Base-by-base conservation (phyloP, 2,329 filamentous ascomycete species). In the Pseudocercospora fuligena region DNA sequence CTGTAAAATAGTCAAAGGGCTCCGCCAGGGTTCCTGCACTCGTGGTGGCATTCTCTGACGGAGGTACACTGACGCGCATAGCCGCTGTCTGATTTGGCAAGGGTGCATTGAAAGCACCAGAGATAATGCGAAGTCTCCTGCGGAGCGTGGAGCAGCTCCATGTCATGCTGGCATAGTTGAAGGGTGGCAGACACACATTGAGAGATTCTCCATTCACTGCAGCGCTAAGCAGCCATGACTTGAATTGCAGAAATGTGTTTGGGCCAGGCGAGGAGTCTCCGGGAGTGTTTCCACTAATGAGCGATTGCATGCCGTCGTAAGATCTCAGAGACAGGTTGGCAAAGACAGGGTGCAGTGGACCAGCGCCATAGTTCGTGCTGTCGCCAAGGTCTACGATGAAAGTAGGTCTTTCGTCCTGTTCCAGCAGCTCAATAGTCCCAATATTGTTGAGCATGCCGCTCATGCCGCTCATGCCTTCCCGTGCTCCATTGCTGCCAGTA, bases 341-440 rank as follows among this genome's bases (percentile, higher is more conserved):
- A 75, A 91, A 94, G 0, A 92, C 72, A 7, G 92, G 83, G 31
- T 86, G 83, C 43, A 94, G 78, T 1, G 82, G 82, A 0, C 84
- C 84, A 1, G 84, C 80, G 23, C 79, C 80, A 56, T 82, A 83
- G 71, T 89, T 89, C n/a, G 80, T 77, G 1, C 82, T 77, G 72
- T 90, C 87, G 7, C 82, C 82, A 60, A 92, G 79, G 73, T 94
- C 91, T 36, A 94, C 82, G 49, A 94, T 85, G 73, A 94, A 92
- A 0, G 90, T 92, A 2, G 91, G 92, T 56, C 92, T 83, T 59
- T 90, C 87, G 75, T 95, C 92, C 70, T 91, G 87, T 74, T 94
- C 91, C 47, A 95, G 78, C 46, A 94, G 80, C 76, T 94, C 92
- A 21, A 90, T 79, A 9, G 92, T 84, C 25, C 90, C 89, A 60